These are phyloP conservation scores for Penicillium psychrofluorescens DNA, from an alignment of 495 filamentous ascomycete genomes.

Conservation along the genomic window DNA sequence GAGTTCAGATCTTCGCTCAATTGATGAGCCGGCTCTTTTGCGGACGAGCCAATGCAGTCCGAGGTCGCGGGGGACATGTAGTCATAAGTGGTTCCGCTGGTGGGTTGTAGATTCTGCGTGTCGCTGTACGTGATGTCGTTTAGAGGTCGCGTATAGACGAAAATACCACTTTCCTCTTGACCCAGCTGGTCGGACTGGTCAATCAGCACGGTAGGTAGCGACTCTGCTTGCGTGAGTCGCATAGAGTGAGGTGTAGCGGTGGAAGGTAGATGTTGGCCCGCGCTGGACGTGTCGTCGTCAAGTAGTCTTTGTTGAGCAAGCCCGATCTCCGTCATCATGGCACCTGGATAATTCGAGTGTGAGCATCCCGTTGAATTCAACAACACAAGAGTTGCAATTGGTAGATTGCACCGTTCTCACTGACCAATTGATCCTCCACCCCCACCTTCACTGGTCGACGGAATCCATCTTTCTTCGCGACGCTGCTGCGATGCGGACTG, in stretches of 20 bases:
- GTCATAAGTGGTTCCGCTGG: neutral
- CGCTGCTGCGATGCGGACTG: slow-evolving; percentile 23
- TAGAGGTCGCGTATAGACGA: neutral
- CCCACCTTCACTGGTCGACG: slow-evolving; percentile 15
- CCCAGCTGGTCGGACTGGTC: slow-evolving; percentile 1
- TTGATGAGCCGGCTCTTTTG: neutral
- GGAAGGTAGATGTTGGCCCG: slow-evolving; percentile 10
- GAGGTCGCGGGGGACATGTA: neutral
- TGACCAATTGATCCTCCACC: slow-evolving; percentile 27
- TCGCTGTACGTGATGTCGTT: neutral
- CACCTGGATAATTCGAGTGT: slow-evolving; percentile 10
- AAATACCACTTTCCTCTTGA: neutral
- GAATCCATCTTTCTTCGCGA: slow-evolving; percentile 35
- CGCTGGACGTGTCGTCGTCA: slow-evolving; percentile 23
- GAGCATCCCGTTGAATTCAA: neutral
- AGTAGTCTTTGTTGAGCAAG: slow-evolving; percentile 28
- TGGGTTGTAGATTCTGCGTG: slow-evolving; percentile 6
- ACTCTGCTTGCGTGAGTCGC: slow-evolving; percentile 12
- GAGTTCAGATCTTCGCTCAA: neutral
- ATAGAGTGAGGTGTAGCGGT: slow-evolving; percentile 8
- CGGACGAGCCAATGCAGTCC: slow-evolving; percentile 3
- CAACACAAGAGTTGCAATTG: no score
- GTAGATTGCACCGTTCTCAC: neutral
- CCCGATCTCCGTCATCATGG: slow-evolving; percentile 35
- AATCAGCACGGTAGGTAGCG: slow-evolving; percentile 8